Percentiles rank a stretch among this genome's conserved stretches.
phyloP scores from a whole-genome alignment of 192 early-diverging fungal genomes.

The Mortierella alpina region DNA sequence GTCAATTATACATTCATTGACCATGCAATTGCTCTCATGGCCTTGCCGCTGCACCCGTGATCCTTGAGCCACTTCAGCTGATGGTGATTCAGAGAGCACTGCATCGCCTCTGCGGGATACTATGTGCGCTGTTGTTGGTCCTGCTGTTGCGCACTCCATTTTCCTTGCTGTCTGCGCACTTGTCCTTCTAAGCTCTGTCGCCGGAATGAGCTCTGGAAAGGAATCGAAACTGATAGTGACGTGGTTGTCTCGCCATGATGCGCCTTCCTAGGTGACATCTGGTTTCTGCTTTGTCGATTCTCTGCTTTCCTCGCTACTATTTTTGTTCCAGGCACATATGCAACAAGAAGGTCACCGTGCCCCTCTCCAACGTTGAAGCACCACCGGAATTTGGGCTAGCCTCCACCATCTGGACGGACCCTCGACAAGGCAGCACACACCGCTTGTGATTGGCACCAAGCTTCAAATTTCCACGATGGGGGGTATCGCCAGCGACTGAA shows the following conservation, averaged over 20 bases:
- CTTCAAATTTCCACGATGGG: constrained; percentile 16
- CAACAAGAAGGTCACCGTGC: constrained; percentile 1
- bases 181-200: no score
- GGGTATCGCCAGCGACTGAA: constrained; percentile 4
- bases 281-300: background rate
- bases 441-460: constrained; percentile 17
- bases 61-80: background rate
- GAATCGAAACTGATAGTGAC: no score
- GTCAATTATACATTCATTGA: no score
- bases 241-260: no score
- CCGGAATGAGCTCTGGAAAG: no score
- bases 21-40: constrained; percentile 1
- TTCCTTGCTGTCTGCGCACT: no score
- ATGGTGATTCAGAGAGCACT: background rate
- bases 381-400: constrained; percentile 3
- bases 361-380: constrained; percentile 25
- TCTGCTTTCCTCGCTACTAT: background rate
- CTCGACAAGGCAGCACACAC: constrained; percentile 20
- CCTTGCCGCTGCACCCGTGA: background rate
- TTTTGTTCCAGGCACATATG: background rate
- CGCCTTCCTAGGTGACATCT: no score
- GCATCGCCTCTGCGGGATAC: background rate
- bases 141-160: no score
- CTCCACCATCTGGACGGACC: constrained; percentile 3
- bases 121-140: no score